A percentile compares a stretch with the other conserved stretches of the same genome.
These are phyloP conservation scores for Ceratobasidium papillatum DNA, from an alignment of 1,284 basidiomycete genomes.

Conservation along the genomic window DNA sequence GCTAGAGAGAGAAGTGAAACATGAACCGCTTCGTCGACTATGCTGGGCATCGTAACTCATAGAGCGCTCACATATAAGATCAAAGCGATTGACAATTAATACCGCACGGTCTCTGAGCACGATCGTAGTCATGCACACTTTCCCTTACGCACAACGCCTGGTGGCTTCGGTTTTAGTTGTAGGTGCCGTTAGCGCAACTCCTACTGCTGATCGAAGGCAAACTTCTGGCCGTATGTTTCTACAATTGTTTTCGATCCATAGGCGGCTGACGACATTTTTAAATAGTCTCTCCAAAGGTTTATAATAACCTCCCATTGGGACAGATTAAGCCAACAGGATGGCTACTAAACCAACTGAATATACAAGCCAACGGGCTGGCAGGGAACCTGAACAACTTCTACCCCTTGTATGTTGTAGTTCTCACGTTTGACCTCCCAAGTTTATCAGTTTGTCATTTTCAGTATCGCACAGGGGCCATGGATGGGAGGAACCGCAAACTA, in stretches of 20 bases:
- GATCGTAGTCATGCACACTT: too few relatives aligned
- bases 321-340: conserved; percentile 37
- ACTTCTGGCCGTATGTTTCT: conserved; percentile 4
- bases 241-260: background rate
- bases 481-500: conserved; percentile 32
- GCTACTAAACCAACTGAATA: conserved; percentile 25
- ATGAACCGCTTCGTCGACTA: too few relatives aligned
- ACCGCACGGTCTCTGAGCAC: too few relatives aligned
- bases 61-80: too few relatives aligned
- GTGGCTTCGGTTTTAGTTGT: background rate
- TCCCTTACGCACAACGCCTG: too few relatives aligned
- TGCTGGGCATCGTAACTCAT: too few relatives aligned
- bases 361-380: conserved; percentile 30
- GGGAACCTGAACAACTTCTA: conserved; percentile 34
- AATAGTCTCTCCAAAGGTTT: conserved; percentile 19
- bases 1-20: too few relatives aligned
- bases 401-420: conserved; percentile 9
- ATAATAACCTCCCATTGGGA: conserved; percentile 21
- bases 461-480: conserved; percentile 25
- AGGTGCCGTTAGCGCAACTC: background rate
- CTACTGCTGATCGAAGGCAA: background rate
- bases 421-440: background rate
- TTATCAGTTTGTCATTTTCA: background rate
- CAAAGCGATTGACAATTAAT: too few relatives aligned
- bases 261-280: background rate